Base-by-base conservation (phyloP, 257 asterid species). In the Gentiana macrophylla region DNA sequence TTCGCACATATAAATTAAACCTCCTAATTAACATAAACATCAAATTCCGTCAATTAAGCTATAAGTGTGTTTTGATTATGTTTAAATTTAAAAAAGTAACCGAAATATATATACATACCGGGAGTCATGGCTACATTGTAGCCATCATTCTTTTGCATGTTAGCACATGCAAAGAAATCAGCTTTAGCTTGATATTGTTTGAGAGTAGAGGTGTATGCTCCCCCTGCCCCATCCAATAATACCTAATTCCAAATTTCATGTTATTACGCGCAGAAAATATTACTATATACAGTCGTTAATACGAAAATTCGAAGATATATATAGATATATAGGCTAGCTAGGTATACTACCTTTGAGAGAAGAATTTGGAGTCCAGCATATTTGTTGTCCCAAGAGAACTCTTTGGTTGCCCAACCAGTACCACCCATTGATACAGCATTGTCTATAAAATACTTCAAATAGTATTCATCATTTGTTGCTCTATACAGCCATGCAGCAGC, bases 361-460 rank as follows among this genome's bases (percentile, higher is more conserved):
- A 90, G 94, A 63, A 90, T 73, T 70, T 90, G 96, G 60, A 84
- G 66, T 52, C 97, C 97, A 8, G 97, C 97, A 61, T 82, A 82
- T 52, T 90, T 90, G 78, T 81, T 90, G 80, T 90, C 97, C 97
- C 97, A 86, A n/a, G 94, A 86, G 56, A 90, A 90, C 59, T 86
- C 85, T 61, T 62, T 86, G 24, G 82, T 88, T 12, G 94, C 86
- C 94, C 93, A 84, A 1, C 91, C 94, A 37, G 94, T 86, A 61
- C 94, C 97, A 13, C 97, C 94, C 65, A 86, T 61, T 49, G 90
- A 63, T 50, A 51, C 89, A 53, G 76, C 72, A 68, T 86, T 84
- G 37, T 90, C 86, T 6, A 79, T 81, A 8, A 72, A 86, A 67
- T 82, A 90, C 68, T 90, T 80, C 70, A 90, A 67, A 61, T 77